Evolutionary conservation across 768 basidiomycete species (phyloP).

Genomic region (Lanmaoa pseudosensibilis): DNA sequence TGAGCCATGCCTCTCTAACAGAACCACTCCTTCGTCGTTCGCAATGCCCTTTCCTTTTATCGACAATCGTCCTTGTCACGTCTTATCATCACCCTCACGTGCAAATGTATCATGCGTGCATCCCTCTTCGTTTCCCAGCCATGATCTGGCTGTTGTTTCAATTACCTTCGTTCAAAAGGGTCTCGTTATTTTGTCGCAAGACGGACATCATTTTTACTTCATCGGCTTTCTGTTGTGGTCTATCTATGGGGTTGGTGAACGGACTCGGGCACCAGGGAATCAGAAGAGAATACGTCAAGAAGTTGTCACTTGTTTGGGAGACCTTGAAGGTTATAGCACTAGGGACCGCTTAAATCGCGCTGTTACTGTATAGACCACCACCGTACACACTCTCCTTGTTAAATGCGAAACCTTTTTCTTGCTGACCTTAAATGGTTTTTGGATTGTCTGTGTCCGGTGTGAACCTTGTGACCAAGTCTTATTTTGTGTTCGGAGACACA

Average conservation of each 20-base stretch:
- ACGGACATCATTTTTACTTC: constrained; percentile 13
- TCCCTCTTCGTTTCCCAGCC: constrained; percentile 6
- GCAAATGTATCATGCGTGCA: constrained; percentile 6
- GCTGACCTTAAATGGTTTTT: no score
- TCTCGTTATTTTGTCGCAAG: constrained; percentile 13
- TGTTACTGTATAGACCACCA: neutral
- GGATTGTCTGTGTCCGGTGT: no score
- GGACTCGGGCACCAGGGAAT: constrained; percentile 3
- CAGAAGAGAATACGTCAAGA: neutral
- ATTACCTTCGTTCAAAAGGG: constrained; percentile 21
- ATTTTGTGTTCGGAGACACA: no score
- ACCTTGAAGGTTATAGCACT: constrained; percentile 6
- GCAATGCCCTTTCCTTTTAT: neutral
- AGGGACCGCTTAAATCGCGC: neutral
- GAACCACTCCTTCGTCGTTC: neutral
- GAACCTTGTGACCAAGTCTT: no score
- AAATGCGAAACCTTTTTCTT: constrained; percentile 11
- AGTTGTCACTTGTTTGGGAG: neutral
- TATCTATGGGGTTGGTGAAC: constrained; percentile 6
- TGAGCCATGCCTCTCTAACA: neutral
- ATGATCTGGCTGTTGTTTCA: constrained; percentile 2
- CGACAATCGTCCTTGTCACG: neutral
- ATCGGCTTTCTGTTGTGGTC: neutral
- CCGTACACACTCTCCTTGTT: constrained; percentile 13
- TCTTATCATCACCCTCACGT: neutral